Conservation (phyloP, 257 asterid species). For the Nicotiana knightiana region DNA sequence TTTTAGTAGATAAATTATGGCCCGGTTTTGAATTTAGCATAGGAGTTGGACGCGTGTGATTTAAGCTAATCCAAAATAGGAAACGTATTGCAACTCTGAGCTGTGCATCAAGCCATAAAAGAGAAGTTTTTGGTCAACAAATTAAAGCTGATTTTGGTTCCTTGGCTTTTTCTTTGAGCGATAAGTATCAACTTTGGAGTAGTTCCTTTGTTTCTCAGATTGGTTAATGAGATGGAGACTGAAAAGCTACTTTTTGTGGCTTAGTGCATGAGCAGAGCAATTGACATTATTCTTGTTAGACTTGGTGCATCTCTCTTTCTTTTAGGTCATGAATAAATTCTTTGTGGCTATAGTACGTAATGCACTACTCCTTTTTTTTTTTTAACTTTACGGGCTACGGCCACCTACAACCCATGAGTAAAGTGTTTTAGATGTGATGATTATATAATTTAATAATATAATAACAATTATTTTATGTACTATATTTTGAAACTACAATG, state of each 20-base stretch:
- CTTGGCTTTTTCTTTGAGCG: neutral
- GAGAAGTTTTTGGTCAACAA: neutral
- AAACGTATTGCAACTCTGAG: neutral
- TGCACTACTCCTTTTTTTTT: neutral
- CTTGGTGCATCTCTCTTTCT: neutral
- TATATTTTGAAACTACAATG: too few species aligned
- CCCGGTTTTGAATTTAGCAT: neutral
- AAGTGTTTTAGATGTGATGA: too few species aligned
- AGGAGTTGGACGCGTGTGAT: neutral
- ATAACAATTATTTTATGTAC: too few species aligned
- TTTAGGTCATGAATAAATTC: neutral
- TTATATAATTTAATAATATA: too few species aligned
- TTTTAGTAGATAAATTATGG: neutral
- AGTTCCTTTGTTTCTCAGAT: neutral
- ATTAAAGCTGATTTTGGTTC: neutral
- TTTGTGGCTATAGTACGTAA: neutral
- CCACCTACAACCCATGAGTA: neutral
- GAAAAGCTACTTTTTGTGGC: neutral
- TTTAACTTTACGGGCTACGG: too few species aligned
- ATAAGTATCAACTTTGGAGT: neutral
- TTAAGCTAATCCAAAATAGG: neutral
- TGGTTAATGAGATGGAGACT: neutral
- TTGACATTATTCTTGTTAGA: neutral
- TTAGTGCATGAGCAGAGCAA: neutral
- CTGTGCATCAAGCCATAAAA: neutral